Evolutionary conservation across 441 rosid species (phyloP).

Genomic region (Populus hybrid): DNA sequence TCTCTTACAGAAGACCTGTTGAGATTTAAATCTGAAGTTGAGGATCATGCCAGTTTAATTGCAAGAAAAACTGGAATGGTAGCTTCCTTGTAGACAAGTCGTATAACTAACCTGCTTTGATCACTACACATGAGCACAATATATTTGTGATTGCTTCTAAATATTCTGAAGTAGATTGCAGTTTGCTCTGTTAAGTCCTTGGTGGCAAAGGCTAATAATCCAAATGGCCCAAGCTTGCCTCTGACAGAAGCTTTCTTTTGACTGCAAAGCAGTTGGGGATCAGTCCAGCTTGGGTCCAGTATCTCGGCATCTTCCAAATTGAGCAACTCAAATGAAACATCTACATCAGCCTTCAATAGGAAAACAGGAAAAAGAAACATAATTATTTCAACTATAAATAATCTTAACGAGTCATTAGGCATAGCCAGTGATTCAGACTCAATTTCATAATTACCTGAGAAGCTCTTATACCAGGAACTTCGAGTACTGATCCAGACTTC

Average conservation of each 20-base stretch:
- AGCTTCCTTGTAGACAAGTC: neutral
- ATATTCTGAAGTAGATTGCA: slow-evolving; percentile 60
- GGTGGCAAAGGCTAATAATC: slow-evolving; percentile 54
- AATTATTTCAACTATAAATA: neutral
- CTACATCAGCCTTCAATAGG: slow-evolving; percentile 44
- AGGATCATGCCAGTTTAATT: neutral
- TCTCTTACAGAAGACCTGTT: slow-evolving; percentile 54
- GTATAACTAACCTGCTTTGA: slow-evolving; percentile 46
- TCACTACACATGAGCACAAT: slow-evolving; percentile 59
- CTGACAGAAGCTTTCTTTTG: slow-evolving; percentile 27
- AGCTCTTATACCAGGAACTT: neutral
- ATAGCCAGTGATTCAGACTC: neutral
- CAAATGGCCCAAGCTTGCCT: slow-evolving; percentile 63
- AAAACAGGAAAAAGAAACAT: neutral
- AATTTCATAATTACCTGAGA: neutral
- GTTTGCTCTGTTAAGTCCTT: slow-evolving; percentile 57
- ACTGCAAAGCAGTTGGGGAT: slow-evolving; percentile 42
- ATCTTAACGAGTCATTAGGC: neutral
- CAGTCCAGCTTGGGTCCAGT: slow-evolving; percentile 23
- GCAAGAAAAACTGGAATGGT: neutral
- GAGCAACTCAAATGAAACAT: slow-evolving; percentile 38
- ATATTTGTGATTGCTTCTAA: slow-evolving; percentile 33
- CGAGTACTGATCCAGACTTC: neutral
- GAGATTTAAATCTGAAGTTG: neutral
- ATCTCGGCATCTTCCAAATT: slow-evolving; percentile 36